phyloP scores from a whole-genome alignment of 768 basidiomycete species.

The Royoungia palumana region DNA sequence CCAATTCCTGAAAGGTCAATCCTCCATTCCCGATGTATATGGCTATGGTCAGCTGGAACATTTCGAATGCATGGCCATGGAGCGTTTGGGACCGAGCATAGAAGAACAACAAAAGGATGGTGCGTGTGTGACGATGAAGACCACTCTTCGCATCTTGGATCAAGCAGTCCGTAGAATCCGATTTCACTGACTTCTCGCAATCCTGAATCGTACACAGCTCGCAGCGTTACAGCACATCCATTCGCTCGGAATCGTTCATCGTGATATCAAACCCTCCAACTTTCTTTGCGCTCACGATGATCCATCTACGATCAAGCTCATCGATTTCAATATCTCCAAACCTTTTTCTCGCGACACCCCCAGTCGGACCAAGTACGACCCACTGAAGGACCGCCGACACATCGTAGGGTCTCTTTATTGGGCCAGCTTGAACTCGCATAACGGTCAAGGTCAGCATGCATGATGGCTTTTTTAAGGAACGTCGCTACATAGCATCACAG shows the following conservation, averaged over 20 bases:
- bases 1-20: slow-evolving; percentile 29
- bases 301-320: slow-evolving; percentile 24
- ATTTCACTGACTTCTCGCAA: neutral
- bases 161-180: neutral
- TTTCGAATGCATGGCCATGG: slow-evolving; percentile 37
- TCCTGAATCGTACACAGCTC: neutral
- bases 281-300: slow-evolving; percentile 27
- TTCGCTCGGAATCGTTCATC: slow-evolving; percentile 30
- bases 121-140: no score
- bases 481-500: neutral
- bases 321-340: slow-evolving; percentile 33
- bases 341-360: neutral
- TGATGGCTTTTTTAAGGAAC: neutral
- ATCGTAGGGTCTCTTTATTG: slow-evolving; percentile 31
- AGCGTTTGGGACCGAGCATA: slow-evolving; percentile 7
- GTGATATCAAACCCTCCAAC: slow-evolving; percentile 38
- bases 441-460: neutral
- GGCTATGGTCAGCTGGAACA: slow-evolving; percentile 32
- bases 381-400: slow-evolving; percentile 11
- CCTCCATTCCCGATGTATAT: slow-evolving; percentile 31
- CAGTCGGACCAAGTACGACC: slow-evolving; percentile 14
- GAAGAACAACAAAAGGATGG: slow-evolving; percentile 12
- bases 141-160: slow-evolving; percentile 10
- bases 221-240: neutral
- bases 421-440: slow-evolving; percentile 34